These are phyloP conservation scores for sorghum (Sorghum bicolor) DNA, from an alignment of 176 grass and related monocot species.

Conservation along the genomic window DNA sequence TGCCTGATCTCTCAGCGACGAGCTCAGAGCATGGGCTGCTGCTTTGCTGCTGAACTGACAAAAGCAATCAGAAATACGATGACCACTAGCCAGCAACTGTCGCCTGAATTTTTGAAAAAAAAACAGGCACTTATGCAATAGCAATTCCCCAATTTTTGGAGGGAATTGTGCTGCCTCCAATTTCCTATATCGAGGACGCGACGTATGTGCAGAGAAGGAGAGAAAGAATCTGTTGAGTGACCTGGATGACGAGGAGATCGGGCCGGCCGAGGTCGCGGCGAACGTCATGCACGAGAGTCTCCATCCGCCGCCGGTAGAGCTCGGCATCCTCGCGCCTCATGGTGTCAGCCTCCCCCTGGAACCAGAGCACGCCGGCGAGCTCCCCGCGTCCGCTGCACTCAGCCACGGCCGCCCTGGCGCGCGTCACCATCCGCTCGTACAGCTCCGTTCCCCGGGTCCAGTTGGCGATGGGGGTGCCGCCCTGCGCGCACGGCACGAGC, in stretches of 20 bases:
- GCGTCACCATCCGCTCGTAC: conserved; percentile 39
- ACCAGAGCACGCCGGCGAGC: conserved; percentile 55
- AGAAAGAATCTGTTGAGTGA: not conserved
- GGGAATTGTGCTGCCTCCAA: no score
- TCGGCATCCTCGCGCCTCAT: conserved; percentile 31
- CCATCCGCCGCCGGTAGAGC: conserved; percentile 37
- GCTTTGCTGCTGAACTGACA: no score
- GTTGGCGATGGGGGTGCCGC: conserved; percentile 55
- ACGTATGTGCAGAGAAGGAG: not conserved
- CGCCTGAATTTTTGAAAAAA: no score
- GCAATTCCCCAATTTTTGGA: no score
- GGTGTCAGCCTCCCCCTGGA: conserved; percentile 69
- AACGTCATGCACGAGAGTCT: conserved; percentile 38
- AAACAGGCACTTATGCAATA: no score
- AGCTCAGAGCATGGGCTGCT: no score
- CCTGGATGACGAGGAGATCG: conserved; percentile 49
- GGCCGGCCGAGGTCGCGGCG: conserved; percentile 44
- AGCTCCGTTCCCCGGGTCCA: conserved; percentile 43
- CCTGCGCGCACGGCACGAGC: conserved; percentile 70
- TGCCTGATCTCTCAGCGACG: no score
- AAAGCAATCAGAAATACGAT: no score
- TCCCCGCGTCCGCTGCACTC: not conserved
- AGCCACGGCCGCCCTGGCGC: conserved; percentile 17
- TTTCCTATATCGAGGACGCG: no score
- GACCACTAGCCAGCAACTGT: no score